Percentiles rank a stretch among this genome's conserved stretches.
Evolutionary conservation across 345 rosid species (phyloP).

Genomic region (Citrus maxima): DNA sequence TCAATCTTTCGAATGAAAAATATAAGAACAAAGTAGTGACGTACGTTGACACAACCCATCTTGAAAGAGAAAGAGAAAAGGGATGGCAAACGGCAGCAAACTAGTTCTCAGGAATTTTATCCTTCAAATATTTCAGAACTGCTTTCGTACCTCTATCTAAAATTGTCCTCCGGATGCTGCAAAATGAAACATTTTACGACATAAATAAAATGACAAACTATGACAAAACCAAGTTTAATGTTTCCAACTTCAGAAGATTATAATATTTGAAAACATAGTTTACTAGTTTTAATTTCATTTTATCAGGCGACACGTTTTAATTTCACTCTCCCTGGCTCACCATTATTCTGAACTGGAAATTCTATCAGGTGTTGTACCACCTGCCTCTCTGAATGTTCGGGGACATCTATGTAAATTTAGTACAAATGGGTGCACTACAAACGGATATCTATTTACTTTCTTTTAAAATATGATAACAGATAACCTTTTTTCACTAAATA

Average conservation of each 20-base stretch:
- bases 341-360: not conserved
- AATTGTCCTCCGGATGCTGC: slow-evolving; percentile 86
- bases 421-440: too few species aligned
- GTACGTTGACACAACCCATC: not conserved
- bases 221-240: not conserved
- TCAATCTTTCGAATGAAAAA: too few species aligned
- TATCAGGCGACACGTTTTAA: not conserved
- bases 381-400: not conserved
- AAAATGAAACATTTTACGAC: not conserved
- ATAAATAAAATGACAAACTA: not conserved
- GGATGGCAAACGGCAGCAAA: not conserved
- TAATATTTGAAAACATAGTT: not conserved
- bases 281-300: not conserved
- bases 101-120: slow-evolving; percentile 62
- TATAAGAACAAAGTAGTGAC: not conserved
- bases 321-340: not conserved
- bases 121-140: slow-evolving; percentile 72
- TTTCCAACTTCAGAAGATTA: not conserved
- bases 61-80: not conserved
- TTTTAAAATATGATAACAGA: not conserved
- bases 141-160: slow-evolving; percentile 87
- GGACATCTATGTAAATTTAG: not conserved
- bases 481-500: not conserved
- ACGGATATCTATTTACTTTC: too few species aligned
- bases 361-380: not conserved